phyloP scores from a whole-genome alignment of 768 basidiomycete genomes.

The Lenzites betulinus region DNA sequence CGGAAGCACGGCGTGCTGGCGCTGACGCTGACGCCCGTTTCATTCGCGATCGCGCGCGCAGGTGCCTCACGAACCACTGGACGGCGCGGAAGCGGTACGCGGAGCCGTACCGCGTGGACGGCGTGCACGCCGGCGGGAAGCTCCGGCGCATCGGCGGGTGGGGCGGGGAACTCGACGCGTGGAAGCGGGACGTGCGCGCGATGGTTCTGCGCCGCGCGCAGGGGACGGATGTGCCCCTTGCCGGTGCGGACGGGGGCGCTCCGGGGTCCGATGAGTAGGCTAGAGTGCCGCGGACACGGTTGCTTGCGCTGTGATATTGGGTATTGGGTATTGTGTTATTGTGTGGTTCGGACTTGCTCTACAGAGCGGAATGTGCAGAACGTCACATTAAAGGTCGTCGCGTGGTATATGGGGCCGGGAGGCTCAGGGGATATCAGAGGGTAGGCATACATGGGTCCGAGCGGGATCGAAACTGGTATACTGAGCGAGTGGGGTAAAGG shows the following conservation, averaged over 20 bases:
- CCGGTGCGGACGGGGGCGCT: background rate
- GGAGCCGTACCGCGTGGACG: conserved; percentile 18
- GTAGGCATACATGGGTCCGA: conserved; percentile 14
- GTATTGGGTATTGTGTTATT: background rate
- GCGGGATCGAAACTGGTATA: background rate
- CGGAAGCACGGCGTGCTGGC: background rate
- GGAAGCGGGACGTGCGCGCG: conserved; percentile 21
- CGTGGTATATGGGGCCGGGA: background rate
- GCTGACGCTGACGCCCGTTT: background rate
- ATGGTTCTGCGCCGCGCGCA: conserved; percentile 10
- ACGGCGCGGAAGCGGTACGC: conserved; percentile 17
- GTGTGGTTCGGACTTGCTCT: background rate
- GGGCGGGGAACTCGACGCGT: conserved; percentile 25
- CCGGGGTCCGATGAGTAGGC: too few species aligned
- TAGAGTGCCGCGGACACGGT: too few species aligned
- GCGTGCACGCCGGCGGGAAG: conserved; percentile 27
- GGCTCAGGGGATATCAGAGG: conserved; percentile 1
- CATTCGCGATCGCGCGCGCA: background rate
- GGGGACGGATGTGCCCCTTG: background rate
- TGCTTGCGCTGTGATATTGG: too few species aligned
- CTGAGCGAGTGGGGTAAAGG: background rate
- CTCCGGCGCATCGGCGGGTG: conserved; percentile 27
- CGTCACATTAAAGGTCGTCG: conserved; percentile 2
- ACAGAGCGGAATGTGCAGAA: too few species aligned
- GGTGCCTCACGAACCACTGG: conserved; percentile 22